Evolutionary conservation across 139 green algal genomes (phyloP), one percentile per base, ranked within the genome.

Genomic region (Coccomyxa sp.): DNA sequence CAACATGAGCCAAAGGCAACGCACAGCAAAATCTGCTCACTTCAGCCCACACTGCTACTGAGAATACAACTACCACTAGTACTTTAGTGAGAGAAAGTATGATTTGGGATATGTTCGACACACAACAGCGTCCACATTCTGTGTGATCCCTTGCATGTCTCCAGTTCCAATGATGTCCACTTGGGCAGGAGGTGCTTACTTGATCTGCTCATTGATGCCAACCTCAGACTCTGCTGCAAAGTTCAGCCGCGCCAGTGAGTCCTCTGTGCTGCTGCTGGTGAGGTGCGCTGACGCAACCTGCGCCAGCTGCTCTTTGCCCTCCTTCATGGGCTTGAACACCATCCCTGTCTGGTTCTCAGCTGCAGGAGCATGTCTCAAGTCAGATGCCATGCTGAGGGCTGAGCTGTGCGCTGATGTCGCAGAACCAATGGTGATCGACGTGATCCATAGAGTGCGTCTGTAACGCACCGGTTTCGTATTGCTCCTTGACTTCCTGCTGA

Each of bases 131-230:
- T 58, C 44, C 14, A 27, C 44, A 10, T 58, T 10, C 12, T 31
- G 22, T 64, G 50, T 22, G 27, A 6, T 12, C 50, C 50, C 5
- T 64, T 18, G 2, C 50, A 31, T 22, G 22, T 18, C 50, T 64
- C 18, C 50, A 64, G 44, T 10, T 10, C 44, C 44, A 58, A 58
- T 64, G 5, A 64, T 22, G 2, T 31, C 27, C 5, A 64, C 50
- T 64, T 3, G 44, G 14, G 55, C 14, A 10, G 2, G 1, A 4
- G 50, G 1, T 50, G 37, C 92, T 87, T 75, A 97, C 93, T 98
- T 98, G 90, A 98, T 98, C 80, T 99, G 95, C 86, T 98, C 95
- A 83, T 99, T 99, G 70, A 99, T 87, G 9, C 91, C 95, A 2
- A 92, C 91, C 85, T 98, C 94, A 72, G 84, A 92, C 29, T 94